phyloP scores from a whole-genome alignment of 306 rosid genomes.

The Myrica gale region DNA sequence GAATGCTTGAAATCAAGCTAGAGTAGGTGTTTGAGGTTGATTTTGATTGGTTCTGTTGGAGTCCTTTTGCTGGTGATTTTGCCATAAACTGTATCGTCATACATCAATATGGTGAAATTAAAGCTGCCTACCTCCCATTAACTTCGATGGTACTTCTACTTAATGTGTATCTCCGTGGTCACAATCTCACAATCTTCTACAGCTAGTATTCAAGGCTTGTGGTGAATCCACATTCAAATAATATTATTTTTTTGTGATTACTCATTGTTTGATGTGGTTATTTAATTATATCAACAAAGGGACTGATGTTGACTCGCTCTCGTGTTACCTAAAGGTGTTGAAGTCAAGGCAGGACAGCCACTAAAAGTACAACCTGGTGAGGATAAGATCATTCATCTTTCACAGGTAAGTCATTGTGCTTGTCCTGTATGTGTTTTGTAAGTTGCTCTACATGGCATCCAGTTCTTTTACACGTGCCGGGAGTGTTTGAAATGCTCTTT shows the following conservation, averaged over 20 bases:
- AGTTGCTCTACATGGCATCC: not conserved
- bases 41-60: not conserved
- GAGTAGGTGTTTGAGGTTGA: no score
- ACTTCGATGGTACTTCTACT: not conserved
- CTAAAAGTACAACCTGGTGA: constrained; percentile 42
- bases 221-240: not conserved
- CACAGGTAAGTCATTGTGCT: constrained; percentile 55
- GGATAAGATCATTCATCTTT: constrained; percentile 55
- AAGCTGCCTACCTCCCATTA: no score
- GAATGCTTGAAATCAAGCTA: no score
- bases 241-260: not conserved
- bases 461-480: not conserved
- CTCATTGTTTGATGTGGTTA: not conserved
- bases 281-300: not conserved
- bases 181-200: not conserved
- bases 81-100: no score
- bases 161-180: not conserved
- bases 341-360: constrained; percentile 77
- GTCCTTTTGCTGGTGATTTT: not conserved
- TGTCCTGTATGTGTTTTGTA: not conserved
- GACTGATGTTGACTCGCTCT: not conserved
- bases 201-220: not conserved
- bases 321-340: constrained; percentile 53
- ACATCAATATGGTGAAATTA: no score
- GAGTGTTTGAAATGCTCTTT: not conserved